A percentile compares a stretch with the other conserved stretches of the same genome.
Conservation (phyloP, 1,284 basidiomycete species). For the Trametes pubescens region DNA sequence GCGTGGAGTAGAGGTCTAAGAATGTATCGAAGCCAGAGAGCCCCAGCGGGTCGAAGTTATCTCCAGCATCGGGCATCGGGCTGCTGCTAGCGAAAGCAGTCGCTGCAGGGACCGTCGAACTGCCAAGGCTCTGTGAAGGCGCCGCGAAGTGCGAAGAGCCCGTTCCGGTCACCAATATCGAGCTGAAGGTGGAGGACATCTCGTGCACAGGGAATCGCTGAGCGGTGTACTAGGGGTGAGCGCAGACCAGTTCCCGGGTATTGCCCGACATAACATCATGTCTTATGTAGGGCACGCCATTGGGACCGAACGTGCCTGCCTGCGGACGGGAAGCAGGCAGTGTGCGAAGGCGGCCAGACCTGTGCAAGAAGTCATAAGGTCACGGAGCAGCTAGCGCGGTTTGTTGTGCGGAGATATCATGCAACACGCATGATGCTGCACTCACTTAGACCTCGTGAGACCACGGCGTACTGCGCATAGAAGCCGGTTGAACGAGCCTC, state of each 20-base stretch:
- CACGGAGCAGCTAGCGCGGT: not conserved
- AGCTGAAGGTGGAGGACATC: not conserved
- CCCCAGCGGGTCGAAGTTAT: not conserved
- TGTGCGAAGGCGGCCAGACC: not conserved
- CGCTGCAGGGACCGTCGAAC: not conserved
- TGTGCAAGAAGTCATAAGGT: not conserved
- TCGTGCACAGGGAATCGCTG: not conserved
- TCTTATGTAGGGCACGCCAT: no score
- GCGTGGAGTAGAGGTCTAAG: conserved; percentile 1
- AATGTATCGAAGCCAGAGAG: not conserved
- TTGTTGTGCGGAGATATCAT: not conserved
- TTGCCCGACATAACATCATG: no score
- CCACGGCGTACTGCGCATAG: no score
- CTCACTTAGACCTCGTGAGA: no score
- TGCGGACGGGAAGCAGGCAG: not conserved
- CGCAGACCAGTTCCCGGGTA: no score
- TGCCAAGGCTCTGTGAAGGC: not conserved
- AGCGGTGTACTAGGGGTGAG: no score
- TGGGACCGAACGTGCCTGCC: not conserved
- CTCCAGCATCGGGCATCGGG: not conserved
- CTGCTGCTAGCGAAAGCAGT: not conserved
- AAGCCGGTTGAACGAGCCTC: no score
- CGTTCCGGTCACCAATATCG: not conserved
- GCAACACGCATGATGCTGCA: no score
- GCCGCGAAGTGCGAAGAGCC: not conserved